Evolutionary conservation across 345 rosid species (phyloP).

Genomic region (Ricinus communis): DNA sequence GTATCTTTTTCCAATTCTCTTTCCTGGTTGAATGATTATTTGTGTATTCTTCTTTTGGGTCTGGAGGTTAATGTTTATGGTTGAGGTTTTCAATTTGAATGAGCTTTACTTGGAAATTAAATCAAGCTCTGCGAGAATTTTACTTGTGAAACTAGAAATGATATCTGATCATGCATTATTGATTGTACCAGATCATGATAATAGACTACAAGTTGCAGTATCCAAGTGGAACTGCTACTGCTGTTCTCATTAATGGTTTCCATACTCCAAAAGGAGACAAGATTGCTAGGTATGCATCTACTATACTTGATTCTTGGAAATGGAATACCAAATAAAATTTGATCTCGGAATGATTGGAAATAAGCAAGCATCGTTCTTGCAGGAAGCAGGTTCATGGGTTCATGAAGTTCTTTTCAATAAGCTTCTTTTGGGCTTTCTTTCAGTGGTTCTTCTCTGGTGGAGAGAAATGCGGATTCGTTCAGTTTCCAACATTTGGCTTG

Average conservation of each 20-base stretch:
- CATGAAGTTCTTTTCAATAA: constrained; percentile 55
- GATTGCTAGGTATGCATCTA: constrained; percentile 60
- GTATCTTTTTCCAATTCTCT: constrained; percentile 27
- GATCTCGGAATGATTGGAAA: not conserved
- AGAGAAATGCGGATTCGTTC: constrained; percentile 62
- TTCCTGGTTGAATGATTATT: not conserved
- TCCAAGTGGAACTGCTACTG: constrained; percentile 96
- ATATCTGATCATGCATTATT: constrained; percentile 11
- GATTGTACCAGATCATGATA: constrained; percentile 67
- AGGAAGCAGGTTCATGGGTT: constrained; percentile 85
- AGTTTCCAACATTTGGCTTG: constrained; percentile 82
- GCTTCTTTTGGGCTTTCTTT: constrained; percentile 84
- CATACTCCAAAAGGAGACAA: constrained; percentile 74
- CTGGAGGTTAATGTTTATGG: not conserved
- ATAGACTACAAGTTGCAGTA: constrained; percentile 73
- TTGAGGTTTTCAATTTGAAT: not conserved
- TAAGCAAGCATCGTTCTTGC: constrained; percentile 20
- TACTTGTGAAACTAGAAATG: constrained; percentile 10
- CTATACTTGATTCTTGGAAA: constrained; percentile 5
- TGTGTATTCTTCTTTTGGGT: not conserved
- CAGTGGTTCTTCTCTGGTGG: constrained; percentile 87
- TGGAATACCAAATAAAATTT: not conserved
- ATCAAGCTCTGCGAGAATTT: not conserved
- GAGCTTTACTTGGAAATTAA: not conserved
- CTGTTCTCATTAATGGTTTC: constrained; percentile 83